Evolutionary conservation across 257 asterid species (phyloP).

Genomic region (Solanum ossicruentum): DNA sequence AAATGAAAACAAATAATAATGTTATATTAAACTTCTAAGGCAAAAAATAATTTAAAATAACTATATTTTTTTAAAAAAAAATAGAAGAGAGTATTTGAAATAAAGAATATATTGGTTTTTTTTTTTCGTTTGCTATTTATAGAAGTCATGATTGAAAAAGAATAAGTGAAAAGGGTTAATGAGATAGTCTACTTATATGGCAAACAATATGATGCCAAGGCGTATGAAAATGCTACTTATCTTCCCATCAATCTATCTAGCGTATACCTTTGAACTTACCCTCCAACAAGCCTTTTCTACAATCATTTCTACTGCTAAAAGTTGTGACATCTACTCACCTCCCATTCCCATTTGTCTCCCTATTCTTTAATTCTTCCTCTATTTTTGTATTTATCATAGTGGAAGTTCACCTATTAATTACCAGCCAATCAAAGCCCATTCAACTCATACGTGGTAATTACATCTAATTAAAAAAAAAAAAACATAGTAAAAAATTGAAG

Average conservation of each 20-base stretch:
- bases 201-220: constrained; percentile 58
- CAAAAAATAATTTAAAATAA: background rate
- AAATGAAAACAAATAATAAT: too few relatives aligned
- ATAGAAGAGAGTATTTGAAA: too few relatives aligned
- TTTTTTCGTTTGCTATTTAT: background rate
- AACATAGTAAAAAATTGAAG: background rate
- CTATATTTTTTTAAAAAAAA: background rate
- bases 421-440: background rate
- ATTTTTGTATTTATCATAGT: background rate
- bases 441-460: background rate
- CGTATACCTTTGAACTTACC: constrained; percentile 16
- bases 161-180: constrained; percentile 7
- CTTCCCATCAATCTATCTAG: constrained; percentile 48
- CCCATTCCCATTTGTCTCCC: constrained; percentile 11
- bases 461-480: background rate
- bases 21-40: background rate
- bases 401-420: background rate
- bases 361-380: background rate
- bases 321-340: constrained; percentile 41
- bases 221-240: constrained; percentile 61
- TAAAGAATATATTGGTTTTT: too few relatives aligned
- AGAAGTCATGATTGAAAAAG: background rate
- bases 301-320: constrained; percentile 72
- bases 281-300: constrained; percentile 19
- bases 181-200: constrained; percentile 56